Evolutionary conservation across 441 rosid species (phyloP).

Genomic region (Populus tomentosa): DNA sequence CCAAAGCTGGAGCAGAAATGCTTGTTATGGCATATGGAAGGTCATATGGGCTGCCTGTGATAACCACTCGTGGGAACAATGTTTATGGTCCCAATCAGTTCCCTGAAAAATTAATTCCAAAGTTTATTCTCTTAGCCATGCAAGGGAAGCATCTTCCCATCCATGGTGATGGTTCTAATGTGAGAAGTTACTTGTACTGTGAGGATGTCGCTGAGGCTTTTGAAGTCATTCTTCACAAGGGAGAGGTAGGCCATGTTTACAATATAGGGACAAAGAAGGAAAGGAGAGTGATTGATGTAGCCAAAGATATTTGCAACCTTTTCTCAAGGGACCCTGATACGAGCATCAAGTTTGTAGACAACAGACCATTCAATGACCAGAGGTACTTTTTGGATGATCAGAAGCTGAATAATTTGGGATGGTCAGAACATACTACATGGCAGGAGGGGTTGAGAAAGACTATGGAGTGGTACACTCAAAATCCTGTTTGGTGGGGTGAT

Average conservation of each 20-base stretch:
- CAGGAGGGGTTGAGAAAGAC: constrained; percentile 88
- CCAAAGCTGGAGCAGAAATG: constrained; percentile 63
- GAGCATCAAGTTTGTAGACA: constrained; percentile 73
- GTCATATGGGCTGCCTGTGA: constrained; percentile 54
- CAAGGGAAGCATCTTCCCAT: constrained; percentile 67
- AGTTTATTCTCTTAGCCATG: constrained; percentile 53
- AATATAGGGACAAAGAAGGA: constrained; percentile 87
- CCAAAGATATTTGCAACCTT: constrained; percentile 69
- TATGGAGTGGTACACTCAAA: constrained; percentile 74
- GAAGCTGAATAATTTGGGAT: constrained; percentile 76
- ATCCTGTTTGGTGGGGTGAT: constrained; percentile 98
- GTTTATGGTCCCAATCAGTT: constrained; percentile 58
- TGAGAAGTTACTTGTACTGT: constrained; percentile 84
- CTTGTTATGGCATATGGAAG: constrained; percentile 60
- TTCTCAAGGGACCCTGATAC: constrained; percentile 62
- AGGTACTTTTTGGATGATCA: constrained; percentile 89
- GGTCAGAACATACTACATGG: constrained; percentile 84
- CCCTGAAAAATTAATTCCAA: constrained; percentile 55
- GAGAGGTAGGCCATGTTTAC: constrained; percentile 89
- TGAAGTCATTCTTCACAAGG: constrained; percentile 85
- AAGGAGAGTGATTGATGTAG: constrained; percentile 89
- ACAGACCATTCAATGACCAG: constrained; percentile 91
- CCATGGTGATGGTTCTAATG: constrained; percentile 90
- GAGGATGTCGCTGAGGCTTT: constrained; percentile 98
- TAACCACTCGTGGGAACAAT: constrained; percentile 57